These are phyloP conservation scores for Monosporozyma unispora DNA, from an alignment of 805 yeast genomes.

Conservation along the genomic window DNA sequence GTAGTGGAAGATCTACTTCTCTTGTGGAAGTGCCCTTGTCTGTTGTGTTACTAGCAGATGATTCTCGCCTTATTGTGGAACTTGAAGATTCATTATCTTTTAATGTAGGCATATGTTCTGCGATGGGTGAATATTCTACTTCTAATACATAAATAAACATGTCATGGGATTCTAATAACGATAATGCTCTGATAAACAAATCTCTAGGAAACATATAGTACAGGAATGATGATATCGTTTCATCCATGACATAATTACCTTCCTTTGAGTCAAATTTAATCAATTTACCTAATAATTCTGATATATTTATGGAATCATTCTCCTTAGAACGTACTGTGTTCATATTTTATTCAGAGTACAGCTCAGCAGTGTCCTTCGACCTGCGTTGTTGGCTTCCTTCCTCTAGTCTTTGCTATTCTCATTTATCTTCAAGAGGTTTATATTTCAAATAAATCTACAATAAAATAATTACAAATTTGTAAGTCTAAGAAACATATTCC, in stretches of 20 bases:
- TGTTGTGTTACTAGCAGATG: not conserved
- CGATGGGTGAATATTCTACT: not conserved
- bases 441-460: not conserved
- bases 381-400: not conserved
- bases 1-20: not conserved
- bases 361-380: not conserved
- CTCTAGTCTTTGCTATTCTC: not conserved
- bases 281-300: not conserved
- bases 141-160: conserved; percentile 27
- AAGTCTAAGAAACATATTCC: not conserved
- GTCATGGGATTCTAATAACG: conserved; percentile 27
- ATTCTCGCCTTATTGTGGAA: not conserved
- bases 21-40: not conserved
- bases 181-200: conserved; percentile 27
- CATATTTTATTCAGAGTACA: not conserved
- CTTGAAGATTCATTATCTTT: not conserved
- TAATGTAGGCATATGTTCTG: not conserved
- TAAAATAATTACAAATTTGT: not conserved
- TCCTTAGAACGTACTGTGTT: not conserved
- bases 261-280: not conserved
- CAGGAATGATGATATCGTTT: conserved; percentile 24
- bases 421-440: not conserved
- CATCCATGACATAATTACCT: conserved; percentile 20
- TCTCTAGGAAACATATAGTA: conserved; percentile 28
- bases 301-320: not conserved